phyloP scores from a whole-genome alignment of 768 basidiomycete genomes.

The Cystofilobasidium bisporidii region DNA sequence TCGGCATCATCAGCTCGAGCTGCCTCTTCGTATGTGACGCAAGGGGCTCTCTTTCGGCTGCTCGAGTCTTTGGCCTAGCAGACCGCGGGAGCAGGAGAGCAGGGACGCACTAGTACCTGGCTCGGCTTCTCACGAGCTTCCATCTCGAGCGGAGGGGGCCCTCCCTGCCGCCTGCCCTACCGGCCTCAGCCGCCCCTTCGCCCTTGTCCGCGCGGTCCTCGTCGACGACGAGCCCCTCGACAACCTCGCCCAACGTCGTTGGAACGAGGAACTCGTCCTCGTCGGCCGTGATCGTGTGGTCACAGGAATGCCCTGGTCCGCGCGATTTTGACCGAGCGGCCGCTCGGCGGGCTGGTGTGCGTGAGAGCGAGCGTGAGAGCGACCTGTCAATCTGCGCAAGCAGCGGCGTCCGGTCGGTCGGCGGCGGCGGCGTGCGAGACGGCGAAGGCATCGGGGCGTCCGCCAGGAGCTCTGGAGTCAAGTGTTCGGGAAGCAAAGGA shows the following conservation, averaged over 20 bases:
- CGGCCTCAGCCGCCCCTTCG: too few species aligned
- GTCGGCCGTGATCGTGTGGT: too few species aligned
- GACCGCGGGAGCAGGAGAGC: background rate
- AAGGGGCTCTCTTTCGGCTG: too few species aligned
- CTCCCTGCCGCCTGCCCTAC: background rate
- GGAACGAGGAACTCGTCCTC: background rate
- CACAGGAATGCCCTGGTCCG: too few species aligned
- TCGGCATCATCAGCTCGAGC: slow-evolving; percentile 11
- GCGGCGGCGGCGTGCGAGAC: background rate
- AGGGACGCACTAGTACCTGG: slow-evolving; percentile 18
- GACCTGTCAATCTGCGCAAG: slow-evolving; percentile 10
- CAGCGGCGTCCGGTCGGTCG: slow-evolving; percentile 6
- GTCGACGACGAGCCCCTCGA: background rate
- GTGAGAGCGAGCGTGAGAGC: background rate
- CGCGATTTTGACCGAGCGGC: background rate
- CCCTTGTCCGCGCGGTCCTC: background rate
- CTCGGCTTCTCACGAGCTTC: slow-evolving; percentile 4
- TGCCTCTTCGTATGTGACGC: too few species aligned
- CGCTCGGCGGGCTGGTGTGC: too few species aligned
- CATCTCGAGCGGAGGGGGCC: background rate
- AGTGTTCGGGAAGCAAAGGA: background rate
- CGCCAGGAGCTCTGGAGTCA: too few species aligned
- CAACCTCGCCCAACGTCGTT: slow-evolving; percentile 2
- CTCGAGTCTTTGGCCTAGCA: too few species aligned
- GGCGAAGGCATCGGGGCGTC: too few species aligned